Percentiles rank a stretch among this genome's conserved stretches.
These are phyloP conservation scores for Phytophthora lateralis DNA, from an alignment of 352 stramenopile genomes.

Conservation along the genomic window DNA sequence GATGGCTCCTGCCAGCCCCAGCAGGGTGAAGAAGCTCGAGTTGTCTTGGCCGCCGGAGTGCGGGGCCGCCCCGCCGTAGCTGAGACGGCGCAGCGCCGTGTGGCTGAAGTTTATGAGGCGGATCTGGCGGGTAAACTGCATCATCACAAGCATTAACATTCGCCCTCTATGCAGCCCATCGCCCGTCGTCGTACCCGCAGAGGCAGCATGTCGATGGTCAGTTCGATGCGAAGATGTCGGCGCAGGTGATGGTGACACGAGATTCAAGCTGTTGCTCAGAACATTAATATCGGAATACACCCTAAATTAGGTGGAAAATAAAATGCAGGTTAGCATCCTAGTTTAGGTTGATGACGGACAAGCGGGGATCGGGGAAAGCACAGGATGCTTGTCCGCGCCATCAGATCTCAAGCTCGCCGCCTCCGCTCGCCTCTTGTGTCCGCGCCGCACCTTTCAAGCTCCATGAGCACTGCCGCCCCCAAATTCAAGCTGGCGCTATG, in stretches of 20 bases:
- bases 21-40: conserved; percentile 81
- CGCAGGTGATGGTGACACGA: conserved; percentile 1
- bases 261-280: conserved; percentile 10
- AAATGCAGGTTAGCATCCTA: neutral
- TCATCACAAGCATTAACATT: neutral
- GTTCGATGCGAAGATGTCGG: conserved; percentile 6
- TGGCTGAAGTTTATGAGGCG: conserved; percentile 44
- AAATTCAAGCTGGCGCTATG: conserved; percentile 95
- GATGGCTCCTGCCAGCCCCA: conserved; percentile 64
- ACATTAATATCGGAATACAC: neutral
- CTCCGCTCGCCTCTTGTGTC: conserved; percentile 22
- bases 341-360: conserved; percentile 1
- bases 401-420: conserved; percentile 33
- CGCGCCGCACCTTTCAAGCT: conserved; percentile 17
- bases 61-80: conserved; percentile 63
- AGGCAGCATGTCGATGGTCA: conserved; percentile 23
- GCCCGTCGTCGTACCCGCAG: conserved; percentile 9
- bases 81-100: conserved; percentile 55
- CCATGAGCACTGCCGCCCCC: conserved; percentile 51
- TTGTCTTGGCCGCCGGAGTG: conserved; percentile 72
- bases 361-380: conserved; percentile 17
- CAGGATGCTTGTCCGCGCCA: conserved; percentile 34
- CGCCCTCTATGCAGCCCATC: neutral
- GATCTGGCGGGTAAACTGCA: conserved; percentile 37
- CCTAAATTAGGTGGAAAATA: neutral